These are phyloP conservation scores for Fusarium humuli DNA, from an alignment of 2,329 filamentous ascomycete genomes.

Conservation along the genomic window DNA sequence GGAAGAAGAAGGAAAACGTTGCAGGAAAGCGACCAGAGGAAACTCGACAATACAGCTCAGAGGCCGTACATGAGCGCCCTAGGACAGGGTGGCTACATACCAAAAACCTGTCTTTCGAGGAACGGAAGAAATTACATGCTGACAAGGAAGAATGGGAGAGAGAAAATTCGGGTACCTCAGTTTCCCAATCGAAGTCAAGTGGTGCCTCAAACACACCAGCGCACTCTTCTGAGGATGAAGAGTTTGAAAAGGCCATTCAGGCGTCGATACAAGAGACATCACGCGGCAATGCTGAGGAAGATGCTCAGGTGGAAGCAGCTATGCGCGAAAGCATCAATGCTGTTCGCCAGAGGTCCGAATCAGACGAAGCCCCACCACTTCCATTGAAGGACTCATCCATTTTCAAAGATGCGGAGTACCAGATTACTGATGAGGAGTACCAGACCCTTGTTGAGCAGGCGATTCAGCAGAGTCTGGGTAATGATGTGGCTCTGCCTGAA, in stretches of 20 bases:
- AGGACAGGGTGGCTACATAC: slow-evolving; percentile 63
- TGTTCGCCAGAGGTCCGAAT: slow-evolving; percentile 51
- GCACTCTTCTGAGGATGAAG: slow-evolving; percentile 59
- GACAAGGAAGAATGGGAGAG: slow-evolving; percentile 60
- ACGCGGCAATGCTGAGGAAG: slow-evolving; percentile 74
- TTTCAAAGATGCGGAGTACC: slow-evolving; percentile 56
- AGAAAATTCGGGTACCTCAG: slow-evolving; percentile 33
- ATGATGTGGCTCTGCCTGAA: slow-evolving; percentile 30
- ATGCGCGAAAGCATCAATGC: slow-evolving; percentile 78
- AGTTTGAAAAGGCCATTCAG: slow-evolving; percentile 78
- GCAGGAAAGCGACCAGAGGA: slow-evolving; percentile 50
- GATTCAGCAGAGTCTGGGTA: slow-evolving; percentile 62
- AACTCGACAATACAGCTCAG: slow-evolving; percentile 19
- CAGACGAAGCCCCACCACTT: slow-evolving; percentile 43
- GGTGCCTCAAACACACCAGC: slow-evolving; percentile 26
- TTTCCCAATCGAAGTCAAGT: slow-evolving; percentile 20
- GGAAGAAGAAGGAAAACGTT: slow-evolving; percentile 60
- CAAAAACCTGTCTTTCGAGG: slow-evolving; percentile 61
- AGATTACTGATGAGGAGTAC: slow-evolving; percentile 69
- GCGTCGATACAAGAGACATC: slow-evolving; percentile 77
- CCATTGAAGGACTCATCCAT: slow-evolving; percentile 48
- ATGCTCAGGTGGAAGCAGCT: slow-evolving; percentile 76
- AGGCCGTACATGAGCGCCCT: slow-evolving; percentile 46
- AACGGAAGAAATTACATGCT: slow-evolving; percentile 63
- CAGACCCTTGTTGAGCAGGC: slow-evolving; percentile 67